These are phyloP conservation scores for Sporothrix phasma DNA, from an alignment of 2,329 filamentous ascomycete species.

Conservation along the genomic window DNA sequence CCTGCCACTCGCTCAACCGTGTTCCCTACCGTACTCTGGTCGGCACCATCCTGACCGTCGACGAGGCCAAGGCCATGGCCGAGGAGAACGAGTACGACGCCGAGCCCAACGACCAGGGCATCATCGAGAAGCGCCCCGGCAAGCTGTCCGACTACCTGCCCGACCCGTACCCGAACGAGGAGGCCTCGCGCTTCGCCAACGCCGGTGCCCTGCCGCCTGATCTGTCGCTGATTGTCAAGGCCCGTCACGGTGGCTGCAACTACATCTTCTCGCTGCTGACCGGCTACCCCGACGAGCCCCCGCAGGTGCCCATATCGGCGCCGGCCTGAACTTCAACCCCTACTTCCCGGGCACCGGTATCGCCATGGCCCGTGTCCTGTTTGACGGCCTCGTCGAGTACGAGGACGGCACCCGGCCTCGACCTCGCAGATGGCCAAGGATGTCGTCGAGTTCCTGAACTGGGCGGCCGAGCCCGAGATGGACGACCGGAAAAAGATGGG, in stretches of 20 bases:
- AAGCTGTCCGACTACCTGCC: conserved; percentile 98
- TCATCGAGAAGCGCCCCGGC: conserved; percentile 96
- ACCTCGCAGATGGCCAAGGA: conserved; percentile 99
- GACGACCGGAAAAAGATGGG: conserved; percentile 99
- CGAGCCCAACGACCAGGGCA: conserved; percentile 95
- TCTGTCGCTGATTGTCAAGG: conserved; percentile 96
- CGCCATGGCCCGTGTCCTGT: conserved; percentile 96
- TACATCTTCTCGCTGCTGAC: conserved; percentile 98
- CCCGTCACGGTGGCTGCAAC: conserved; percentile 91
- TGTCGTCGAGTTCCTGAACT: conserved; percentile 97
- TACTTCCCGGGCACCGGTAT: conserved; percentile 99
- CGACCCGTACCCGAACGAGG: conserved; percentile 94
- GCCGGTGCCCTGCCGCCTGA: conserved; percentile 95
- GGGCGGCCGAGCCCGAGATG: conserved; percentile 98
- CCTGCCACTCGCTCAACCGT: conserved; percentile 92
- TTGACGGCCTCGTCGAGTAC: conserved; percentile 95
- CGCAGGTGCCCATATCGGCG: conserved; percentile 72
- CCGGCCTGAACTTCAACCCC: conserved; percentile 98
- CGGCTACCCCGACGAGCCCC: conserved; percentile 96
- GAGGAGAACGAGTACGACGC: conserved; percentile 98
- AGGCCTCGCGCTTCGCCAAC: conserved; percentile 95
- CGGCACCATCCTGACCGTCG: conserved; percentile 84
- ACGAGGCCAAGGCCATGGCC: conserved; percentile 93
- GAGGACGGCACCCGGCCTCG: conserved; percentile 88
- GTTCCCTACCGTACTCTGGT: conserved; percentile 90